Evolutionary conservation across 805 yeast species (phyloP), one percentile per base, ranked within the genome.

Genomic region (Kodamaea sagamina): DNA sequence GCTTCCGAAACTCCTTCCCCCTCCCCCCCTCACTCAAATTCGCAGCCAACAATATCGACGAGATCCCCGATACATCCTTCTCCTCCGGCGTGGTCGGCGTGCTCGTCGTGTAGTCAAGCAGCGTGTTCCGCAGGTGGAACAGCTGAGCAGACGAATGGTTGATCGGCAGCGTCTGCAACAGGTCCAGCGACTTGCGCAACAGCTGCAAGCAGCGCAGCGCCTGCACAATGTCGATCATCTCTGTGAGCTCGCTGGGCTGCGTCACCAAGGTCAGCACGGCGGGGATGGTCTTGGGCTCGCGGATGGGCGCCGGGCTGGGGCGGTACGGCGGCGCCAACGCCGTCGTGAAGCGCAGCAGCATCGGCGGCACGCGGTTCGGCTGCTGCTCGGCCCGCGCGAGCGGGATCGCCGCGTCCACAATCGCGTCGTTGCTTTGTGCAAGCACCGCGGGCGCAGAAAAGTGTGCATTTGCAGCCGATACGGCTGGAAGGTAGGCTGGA

Each of bases 141-240:
- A 21, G 25, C 12, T 19, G 25, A 9, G 36, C 6, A n/a, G 37
- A 24, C n/a, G 31, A 32, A 13, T 39, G 29, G 25, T 18, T 35
- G 21, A 47, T 44, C 6, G 55, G 55, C 29, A 50, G 41, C 6
- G 42, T 41, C 29, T 44, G 39, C 34, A 27, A 21, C 35, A 22
- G 37, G 9, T 17, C 26, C 31, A 15, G 43, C n/a, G 49, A 41
- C 28, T 45, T 45, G 29, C 61, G 49, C 40, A 65, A 38, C 19
- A 61, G 56, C 47, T 65, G 69, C 9, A 67, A 51, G 46, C 71
- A 67, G 45, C 60, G 58, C 24, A 70, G 65, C 7, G 71, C 72
- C 44, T 59, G 63, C 16, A 67, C 61, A 10, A 67, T 54, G 34
- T 63, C 72, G 29, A 56, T 46, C 52, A 61, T 51, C 6, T 60